Evolutionary conservation across 2,329 filamentous ascomycete genomes (phyloP).

Genomic region (Curvularia eragrostidis): DNA sequence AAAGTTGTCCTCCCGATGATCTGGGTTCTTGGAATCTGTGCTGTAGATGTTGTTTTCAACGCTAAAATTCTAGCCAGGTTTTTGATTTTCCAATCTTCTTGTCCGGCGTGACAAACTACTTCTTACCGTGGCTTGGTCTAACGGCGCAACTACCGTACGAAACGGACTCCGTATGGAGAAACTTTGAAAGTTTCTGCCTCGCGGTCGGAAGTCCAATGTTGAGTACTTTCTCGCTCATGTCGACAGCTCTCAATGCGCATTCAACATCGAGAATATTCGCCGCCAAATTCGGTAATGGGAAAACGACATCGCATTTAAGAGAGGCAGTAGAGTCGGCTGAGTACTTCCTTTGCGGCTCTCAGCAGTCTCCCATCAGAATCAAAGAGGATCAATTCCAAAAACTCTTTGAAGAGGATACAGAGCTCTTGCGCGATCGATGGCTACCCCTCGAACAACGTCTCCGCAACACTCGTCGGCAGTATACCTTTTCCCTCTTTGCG

Average conservation of each 20-base stretch:
- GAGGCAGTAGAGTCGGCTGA: conserved; percentile 1
- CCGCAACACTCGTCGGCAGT: conserved; percentile 1
- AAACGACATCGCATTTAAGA: background rate
- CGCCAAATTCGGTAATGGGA: background rate
- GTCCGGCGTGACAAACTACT: conserved; percentile 6
- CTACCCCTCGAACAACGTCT: conserved; percentile 1
- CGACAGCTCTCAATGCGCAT: conserved; percentile 3
- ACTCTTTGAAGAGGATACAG: background rate
- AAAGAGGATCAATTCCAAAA: background rate
- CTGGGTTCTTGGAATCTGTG: background rate
- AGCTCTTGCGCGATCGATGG: conserved; percentile 3
- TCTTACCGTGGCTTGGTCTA: conserved; percentile 4
- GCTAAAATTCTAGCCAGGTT: conserved; percentile 1
- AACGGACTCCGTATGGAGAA: background rate
- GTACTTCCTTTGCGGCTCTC: conserved; percentile 3
- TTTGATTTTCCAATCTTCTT: conserved; percentile 7
- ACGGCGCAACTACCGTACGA: conserved; percentile 8
- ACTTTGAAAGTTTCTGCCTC: conserved; percentile 6
- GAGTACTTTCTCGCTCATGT: conserved; percentile 1
- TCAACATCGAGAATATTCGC: background rate
- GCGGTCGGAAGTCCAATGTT: conserved; percentile 5
- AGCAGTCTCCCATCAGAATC: conserved; percentile 3
- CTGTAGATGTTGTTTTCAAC: background rate
- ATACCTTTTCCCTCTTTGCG: conserved; percentile 5
- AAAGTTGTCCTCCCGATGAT: background rate